These are phyloP conservation scores for Globisporangium cederbergense DNA, from an alignment of 352 stramenopile species.

Conservation along the genomic window DNA sequence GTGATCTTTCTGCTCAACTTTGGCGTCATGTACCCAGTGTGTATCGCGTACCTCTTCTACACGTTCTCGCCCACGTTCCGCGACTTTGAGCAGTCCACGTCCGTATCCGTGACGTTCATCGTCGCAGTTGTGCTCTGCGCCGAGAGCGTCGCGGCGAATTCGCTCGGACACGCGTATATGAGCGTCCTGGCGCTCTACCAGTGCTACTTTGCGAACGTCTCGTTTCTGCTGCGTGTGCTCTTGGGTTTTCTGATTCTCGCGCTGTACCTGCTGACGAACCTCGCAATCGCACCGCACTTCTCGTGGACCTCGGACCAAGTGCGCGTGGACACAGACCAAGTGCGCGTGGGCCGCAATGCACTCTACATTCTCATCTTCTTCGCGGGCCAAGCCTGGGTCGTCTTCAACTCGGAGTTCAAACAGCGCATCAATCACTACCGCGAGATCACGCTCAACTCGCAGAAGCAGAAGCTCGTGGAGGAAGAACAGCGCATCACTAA, in stretches of 20 bases:
- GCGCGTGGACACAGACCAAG: slow-evolving; percentile 44
- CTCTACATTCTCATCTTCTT: slow-evolving; percentile 87
- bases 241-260: slow-evolving; percentile 58
- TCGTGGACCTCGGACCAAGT: slow-evolving; percentile 21
- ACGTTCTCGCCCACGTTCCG: slow-evolving; percentile 65
- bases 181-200: slow-evolving; percentile 76
- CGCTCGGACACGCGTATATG: slow-evolving; percentile 74
- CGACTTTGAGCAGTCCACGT: slow-evolving; percentile 57
- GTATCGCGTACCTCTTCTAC: slow-evolving; percentile 53
- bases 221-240: slow-evolving; percentile 60
- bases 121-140: slow-evolving; percentile 58
- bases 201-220: slow-evolving; percentile 82
- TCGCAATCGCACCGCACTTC: slow-evolving; percentile 49
- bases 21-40: slow-evolving; percentile 70
- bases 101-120: slow-evolving; percentile 48
- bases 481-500: slow-evolving; percentile 80
- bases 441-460: slow-evolving; percentile 76
- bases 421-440: slow-evolving; percentile 86
- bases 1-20: slow-evolving; percentile 80
- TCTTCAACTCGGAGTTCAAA: slow-evolving; percentile 86
- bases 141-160: slow-evolving; percentile 66
- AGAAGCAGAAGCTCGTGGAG: slow-evolving; percentile 83
- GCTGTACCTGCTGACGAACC: slow-evolving; percentile 61
- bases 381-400: slow-evolving; percentile 68
- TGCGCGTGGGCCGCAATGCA: slow-evolving; percentile 58